Evolutionary conservation across 2,329 filamentous ascomycete genomes (phyloP), one percentile per base, ranked within the genome.

Genomic region (Aspergillus chevalieri): DNA sequence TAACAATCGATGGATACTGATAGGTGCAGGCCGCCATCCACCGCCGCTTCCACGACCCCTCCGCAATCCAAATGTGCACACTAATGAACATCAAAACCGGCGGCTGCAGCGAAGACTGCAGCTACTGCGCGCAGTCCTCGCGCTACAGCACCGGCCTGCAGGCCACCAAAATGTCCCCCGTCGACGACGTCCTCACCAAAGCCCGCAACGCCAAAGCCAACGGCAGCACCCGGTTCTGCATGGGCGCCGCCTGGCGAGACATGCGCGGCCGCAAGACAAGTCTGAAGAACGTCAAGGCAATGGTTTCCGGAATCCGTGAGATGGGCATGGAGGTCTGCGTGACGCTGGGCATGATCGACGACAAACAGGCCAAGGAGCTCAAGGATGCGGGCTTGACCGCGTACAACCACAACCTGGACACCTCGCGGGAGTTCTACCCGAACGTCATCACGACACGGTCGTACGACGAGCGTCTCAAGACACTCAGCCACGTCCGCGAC

Each of bases 61-160:
- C 84, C 43, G 84, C 88, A 24, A 88, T 95, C 55, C 90, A 95
- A 71, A 86, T 95, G 71, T 95, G 90, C 75, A 95, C 90, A 0
- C 78, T 95, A 51, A 94, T 95, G 87, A 95, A 94, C 77, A 95
- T 95, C 76, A 95, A 95, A 68, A 94, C 89, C 7, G 90, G 90
- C 48, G 90, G 90, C 44, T 95, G 90, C 72, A 89, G 83, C 59
- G 90, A 95, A 69, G 90, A 95, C 71, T 95, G 90, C 74, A 89
- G 86, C 21, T 95, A 95, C 80, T 95, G 89, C 69, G 87, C 89
- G 2, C 89, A 95, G 70, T 91, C 89, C 4, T 89, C 87, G 5
- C 85, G 87, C 22, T 86, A 95, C 78, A 71, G 77, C 58, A 84
- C 90, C 3, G 88, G 89, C 6, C 78, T 95, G 28, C 81, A 88